A percentile compares a stretch with the other conserved stretches of the same genome.
phyloP scores from a whole-genome alignment of 2,329 filamentous ascomycete species.

The Colletotrichum sp. region DNA sequence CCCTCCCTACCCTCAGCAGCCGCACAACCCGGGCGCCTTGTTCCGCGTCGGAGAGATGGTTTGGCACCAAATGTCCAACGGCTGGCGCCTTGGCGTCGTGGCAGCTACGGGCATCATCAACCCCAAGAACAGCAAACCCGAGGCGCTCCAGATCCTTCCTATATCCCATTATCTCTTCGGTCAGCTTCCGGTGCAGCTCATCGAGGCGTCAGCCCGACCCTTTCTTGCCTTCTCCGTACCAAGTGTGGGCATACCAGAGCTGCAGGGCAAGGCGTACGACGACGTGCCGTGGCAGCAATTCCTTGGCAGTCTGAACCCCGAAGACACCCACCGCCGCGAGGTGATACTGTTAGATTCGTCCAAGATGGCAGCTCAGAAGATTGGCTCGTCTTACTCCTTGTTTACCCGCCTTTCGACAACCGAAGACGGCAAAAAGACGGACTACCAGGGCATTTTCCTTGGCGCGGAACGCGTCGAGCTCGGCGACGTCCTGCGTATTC shows the following conservation, averaged over 20 bases:
- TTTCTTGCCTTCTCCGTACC: constrained; percentile 59
- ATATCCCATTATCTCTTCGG: constrained; percentile 42
- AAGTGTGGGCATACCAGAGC: constrained; percentile 39
- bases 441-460: constrained; percentile 54
- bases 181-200: constrained; percentile 42
- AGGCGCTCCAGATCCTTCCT: constrained; percentile 38
- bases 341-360: constrained; percentile 53
- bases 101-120: constrained; percentile 31
- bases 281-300: constrained; percentile 47
- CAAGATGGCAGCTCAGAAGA: constrained; percentile 53
- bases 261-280: constrained; percentile 44
- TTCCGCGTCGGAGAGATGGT: constrained; percentile 56
- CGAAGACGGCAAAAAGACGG: constrained; percentile 33
- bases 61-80: constrained; percentile 52
- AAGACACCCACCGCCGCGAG: constrained; percentile 43
- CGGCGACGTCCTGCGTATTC: constrained; percentile 54
- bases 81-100: constrained; percentile 55
- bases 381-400: constrained; percentile 55
- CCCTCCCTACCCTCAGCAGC: constrained; percentile 12
- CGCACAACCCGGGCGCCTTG: constrained; percentile 30
- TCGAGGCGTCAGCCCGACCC: constrained; percentile 48
- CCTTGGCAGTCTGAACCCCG: constrained; percentile 32
- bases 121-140: constrained; percentile 25
- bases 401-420: constrained; percentile 43
- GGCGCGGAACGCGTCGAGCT: constrained; percentile 55